Percentiles rank a stretch among this genome's conserved stretches.
Conservation (phyloP, 2,329 filamentous ascomycete species). For the Alternaria dauci region DNA sequence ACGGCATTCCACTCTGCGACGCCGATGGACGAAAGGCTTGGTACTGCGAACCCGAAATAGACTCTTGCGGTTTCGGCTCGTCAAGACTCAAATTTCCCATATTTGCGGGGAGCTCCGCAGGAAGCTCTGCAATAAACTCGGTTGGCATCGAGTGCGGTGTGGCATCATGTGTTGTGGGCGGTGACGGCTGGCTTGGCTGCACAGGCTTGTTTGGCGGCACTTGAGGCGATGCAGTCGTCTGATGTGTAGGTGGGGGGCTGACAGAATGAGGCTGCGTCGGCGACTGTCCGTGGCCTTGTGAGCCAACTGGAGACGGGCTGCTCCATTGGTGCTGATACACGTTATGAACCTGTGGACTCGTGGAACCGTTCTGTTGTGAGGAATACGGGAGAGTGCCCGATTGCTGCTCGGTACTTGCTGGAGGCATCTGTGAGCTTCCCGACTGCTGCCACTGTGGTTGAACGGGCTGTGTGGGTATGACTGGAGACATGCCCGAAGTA, state of each 20-base stretch:
- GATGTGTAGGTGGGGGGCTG: constrained; percentile 32
- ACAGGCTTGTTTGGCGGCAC: constrained; percentile 17
- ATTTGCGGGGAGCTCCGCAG: constrained; percentile 47
- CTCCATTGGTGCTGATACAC: constrained; percentile 42
- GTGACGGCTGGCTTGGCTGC: constrained; percentile 22
- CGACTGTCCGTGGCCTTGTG: constrained; percentile 12
- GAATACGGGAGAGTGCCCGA: constrained; percentile 18
- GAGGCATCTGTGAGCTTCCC: constrained; percentile 5
- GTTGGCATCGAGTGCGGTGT: constrained; percentile 16
- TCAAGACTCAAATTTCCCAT: constrained; percentile 36
- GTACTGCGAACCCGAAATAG: constrained; percentile 28
- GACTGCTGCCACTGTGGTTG: constrained; percentile 21
- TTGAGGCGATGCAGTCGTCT: constrained; percentile 18
- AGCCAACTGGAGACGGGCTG: constrained; percentile 20
- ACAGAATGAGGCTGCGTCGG: constrained; percentile 20
- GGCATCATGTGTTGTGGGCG: constrained; percentile 19
- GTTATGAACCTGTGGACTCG: constrained; percentile 20
- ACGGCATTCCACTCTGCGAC: constrained; percentile 26
- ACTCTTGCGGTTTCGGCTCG: constrained; percentile 24
- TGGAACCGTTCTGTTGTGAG: constrained; percentile 21
- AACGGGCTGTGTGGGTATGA: constrained; percentile 13
- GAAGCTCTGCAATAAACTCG: constrained; percentile 47
- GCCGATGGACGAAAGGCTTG: constrained; percentile 39
- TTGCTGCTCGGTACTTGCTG: constrained; percentile 13
- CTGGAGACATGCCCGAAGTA: constrained; percentile 20